Base-by-base conservation (phyloP, 805 yeast genomes). In the Candida manassasensis region DNA sequence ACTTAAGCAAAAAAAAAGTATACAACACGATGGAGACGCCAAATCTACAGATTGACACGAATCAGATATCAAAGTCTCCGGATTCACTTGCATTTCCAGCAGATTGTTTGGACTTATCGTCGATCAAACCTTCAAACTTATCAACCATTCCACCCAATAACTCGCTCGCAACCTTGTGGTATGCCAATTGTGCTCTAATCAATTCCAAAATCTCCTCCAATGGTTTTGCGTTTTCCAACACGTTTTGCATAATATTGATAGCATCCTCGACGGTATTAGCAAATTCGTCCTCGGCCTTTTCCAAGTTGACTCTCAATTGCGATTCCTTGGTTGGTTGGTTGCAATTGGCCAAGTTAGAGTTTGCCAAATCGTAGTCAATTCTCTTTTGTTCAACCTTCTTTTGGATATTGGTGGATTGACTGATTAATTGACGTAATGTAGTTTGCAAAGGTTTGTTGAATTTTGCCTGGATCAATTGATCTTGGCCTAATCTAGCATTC, bases 201-300 rank as follows among this genome's bases (percentile, higher is more conserved):
- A 86, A 71, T 55, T 81, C 87, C 41, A 71, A 67, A 39, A 85
- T 63, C 55, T 80, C 81, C 34, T 76, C 72, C 46, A 84, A 68
- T 12, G 88, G 82, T 47, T 77, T 73, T 14, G 88, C 78, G 37
- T 79, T 70, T 38, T 80, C 79, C 45, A 86, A 74, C 19, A 83
- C 89, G 53, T 81, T 79, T 64, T 81, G 85, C 89, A 86, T 81
- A 40, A 82, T 77, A 26, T 79, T 67, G 36, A 85, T 86, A 26
- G 95, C 93, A 52, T 83, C 93, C 63, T 86, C 95, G 22, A 87
- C 87, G 16, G 89, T 82, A 47, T 84, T 85, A 31, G 93, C 95
- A 57, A 86, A 86, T 52, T 83, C 89, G 52, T 86, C 96, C 63
- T 86, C 96, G 34, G 86, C 79, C 42, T 80, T 75, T 60, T 86